phyloP scores from a whole-genome alignment of 139 green algal genomes.

The Raphidocelis subcapitata region DNA sequence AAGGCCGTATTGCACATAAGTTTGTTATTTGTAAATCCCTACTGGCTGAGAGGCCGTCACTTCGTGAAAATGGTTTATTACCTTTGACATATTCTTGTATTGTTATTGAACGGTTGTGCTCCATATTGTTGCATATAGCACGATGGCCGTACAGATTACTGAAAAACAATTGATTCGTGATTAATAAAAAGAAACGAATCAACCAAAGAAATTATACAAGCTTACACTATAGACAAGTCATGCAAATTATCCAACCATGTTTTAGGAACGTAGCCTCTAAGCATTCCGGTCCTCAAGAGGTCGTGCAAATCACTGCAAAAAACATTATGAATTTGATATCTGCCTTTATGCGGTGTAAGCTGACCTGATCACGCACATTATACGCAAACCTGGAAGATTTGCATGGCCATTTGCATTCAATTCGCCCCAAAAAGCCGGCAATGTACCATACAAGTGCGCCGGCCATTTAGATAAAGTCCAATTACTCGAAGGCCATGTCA shows the following conservation, averaged over 20 bases:
- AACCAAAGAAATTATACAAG: neutral
- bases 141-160: neutral
- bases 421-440: constrained; percentile 4
- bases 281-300: too few relatives aligned
- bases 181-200: too few relatives aligned
- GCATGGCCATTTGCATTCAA: neutral
- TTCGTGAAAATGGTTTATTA: neutral
- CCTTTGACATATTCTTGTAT: neutral
- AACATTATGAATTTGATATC: neutral
- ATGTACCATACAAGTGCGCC: constrained; percentile 12
- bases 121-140: neutral
- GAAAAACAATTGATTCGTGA: neutral
- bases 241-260: too few relatives aligned
- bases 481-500: neutral
- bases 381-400: neutral
- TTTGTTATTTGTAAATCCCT: neutral
- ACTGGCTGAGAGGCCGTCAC: neutral
- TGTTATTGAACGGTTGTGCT: neutral
- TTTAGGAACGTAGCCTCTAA: too few relatives aligned
- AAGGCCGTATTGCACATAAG: too few relatives aligned
- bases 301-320: too few relatives aligned
- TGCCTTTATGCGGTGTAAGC: too few relatives aligned
- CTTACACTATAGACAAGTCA: neutral
- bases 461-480: constrained; percentile 3
- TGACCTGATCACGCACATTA: neutral